A percentile compares a stretch with the other conserved stretches of the same genome.
Conservation (phyloP, 176 grass and related monocot species). For the Avena sativa region DNA sequence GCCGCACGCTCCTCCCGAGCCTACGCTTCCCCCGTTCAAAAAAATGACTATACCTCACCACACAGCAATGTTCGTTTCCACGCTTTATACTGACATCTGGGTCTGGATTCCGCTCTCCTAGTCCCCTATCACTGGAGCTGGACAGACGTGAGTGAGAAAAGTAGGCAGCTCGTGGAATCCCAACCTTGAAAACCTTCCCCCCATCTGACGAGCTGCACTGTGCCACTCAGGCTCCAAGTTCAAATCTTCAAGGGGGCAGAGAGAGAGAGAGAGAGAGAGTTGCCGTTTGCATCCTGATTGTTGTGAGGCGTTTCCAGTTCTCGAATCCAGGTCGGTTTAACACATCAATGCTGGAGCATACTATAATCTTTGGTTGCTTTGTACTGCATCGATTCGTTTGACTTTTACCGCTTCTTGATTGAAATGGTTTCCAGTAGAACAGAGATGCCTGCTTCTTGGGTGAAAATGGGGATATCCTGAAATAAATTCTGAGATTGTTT, state of each 20-base stretch:
- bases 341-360: constrained; percentile 13
- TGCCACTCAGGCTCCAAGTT: background rate
- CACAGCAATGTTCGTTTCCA: fast-evolving
- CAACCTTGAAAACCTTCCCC: background rate
- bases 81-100: background rate
- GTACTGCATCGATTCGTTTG: background rate
- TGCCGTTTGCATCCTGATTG: background rate
- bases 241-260: constrained; percentile 25
- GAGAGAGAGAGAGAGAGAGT: background rate
- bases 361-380: background rate
- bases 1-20: background rate
- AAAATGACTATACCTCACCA: background rate
- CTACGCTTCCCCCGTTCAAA: background rate
- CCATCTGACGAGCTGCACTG: background rate
- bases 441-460: background rate
- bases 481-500: background rate
- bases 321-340: constrained; percentile 38
- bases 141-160: background rate
- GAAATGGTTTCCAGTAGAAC: background rate
- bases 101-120: background rate
- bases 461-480: background rate
- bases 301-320: background rate
- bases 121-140: background rate
- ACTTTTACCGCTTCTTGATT: background rate
- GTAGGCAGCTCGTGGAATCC: background rate